phyloP scores from a whole-genome alignment of 192 early-diverging fungal species.

The Helicostylum pulchrum region DNA sequence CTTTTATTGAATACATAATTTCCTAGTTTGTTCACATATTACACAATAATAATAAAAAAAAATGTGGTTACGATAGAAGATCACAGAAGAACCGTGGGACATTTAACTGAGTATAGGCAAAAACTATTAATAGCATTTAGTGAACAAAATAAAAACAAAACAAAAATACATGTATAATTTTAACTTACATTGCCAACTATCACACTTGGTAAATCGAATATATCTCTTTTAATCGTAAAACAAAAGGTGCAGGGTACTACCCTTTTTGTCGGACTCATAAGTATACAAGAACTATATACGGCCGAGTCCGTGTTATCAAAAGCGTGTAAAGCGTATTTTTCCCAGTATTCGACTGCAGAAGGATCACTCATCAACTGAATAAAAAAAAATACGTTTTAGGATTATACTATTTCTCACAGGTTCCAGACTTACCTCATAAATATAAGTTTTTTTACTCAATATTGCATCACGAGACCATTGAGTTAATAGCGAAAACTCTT shows the following conservation, averaged over 20 bases:
- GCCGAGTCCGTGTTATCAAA: constrained; percentile 90
- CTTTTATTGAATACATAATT: too few relatives aligned
- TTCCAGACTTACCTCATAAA: constrained; percentile 61
- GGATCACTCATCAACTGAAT: constrained; percentile 83
- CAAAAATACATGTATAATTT: background rate
- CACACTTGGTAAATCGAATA: constrained; percentile 91
- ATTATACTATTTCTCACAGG: background rate
- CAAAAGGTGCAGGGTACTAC: constrained; percentile 87
- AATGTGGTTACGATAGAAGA: too few relatives aligned
- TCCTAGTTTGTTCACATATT: too few relatives aligned
- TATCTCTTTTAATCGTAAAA: constrained; percentile 94
- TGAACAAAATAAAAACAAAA: constrained; percentile 1
- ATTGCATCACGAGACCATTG: constrained; percentile 87
- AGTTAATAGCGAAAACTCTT: constrained; percentile 92
- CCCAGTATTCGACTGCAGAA: constrained; percentile 93
- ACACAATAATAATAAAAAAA: too few relatives aligned
- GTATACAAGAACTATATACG: constrained; percentile 85
- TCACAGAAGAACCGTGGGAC: too few relatives aligned
- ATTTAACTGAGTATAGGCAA: constrained; percentile 30
- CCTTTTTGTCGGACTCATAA: constrained; percentile 67
- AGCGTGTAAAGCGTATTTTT: constrained; percentile 85
- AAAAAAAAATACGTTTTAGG: background rate
- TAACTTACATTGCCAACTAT: constrained; percentile 67
- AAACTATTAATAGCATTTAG: constrained; percentile 12
- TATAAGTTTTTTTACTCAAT: constrained; percentile 73